Conservation (phyloP, 2,329 filamentous ascomycete species). For the Xylaria digitata region DNA sequence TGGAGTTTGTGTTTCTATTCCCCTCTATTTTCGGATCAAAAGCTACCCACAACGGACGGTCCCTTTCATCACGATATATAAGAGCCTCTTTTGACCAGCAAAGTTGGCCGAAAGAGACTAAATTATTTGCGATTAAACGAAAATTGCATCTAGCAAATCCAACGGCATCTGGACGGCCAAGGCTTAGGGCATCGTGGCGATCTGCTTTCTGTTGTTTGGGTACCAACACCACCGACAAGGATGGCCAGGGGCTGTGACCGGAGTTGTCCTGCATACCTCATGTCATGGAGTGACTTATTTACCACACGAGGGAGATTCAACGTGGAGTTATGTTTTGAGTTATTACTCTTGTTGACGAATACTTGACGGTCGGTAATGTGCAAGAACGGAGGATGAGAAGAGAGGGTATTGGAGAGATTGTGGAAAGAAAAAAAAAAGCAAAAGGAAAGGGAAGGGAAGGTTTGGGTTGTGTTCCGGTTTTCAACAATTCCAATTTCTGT, state of each 20-base stretch:
- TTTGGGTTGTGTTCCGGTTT: slow-evolving; percentile 27
- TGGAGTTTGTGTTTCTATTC: slow-evolving; percentile 36
- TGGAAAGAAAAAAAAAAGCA: slow-evolving; percentile 26
- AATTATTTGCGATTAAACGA: slow-evolving; percentile 32
- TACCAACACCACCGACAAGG: slow-evolving; percentile 35
- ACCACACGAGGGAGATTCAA: slow-evolving; percentile 22
- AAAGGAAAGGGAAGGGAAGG: slow-evolving; percentile 27
- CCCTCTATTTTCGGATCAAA: slow-evolving; percentile 32
- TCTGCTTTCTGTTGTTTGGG: slow-evolving; percentile 41
- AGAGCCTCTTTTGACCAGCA: slow-evolving; percentile 9
- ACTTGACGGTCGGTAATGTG: slow-evolving; percentile 35
- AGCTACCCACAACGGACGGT: slow-evolving; percentile 27
- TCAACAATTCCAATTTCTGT: slow-evolving; percentile 21
- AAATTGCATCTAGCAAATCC: slow-evolving; percentile 38
- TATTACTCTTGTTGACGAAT: slow-evolving; percentile 29
- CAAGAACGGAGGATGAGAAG: slow-evolving; percentile 7
- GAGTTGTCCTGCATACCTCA: slow-evolving; percentile 38
- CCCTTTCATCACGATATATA: slow-evolving; percentile 29
- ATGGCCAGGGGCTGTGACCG: slow-evolving; percentile 25
- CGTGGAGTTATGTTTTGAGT: slow-evolving; percentile 36
- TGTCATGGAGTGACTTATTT: slow-evolving; percentile 33
- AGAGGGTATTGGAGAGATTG: slow-evolving; percentile 18
- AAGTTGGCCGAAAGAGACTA: slow-evolving; percentile 16
- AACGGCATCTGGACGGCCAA: slow-evolving; percentile 42
- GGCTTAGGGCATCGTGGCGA: slow-evolving; percentile 43